Evolutionary conservation across 371 early-diverging fungal genomes (phyloP), one percentile per base, ranked within the genome.

Genomic region (Zopfochytrium polystomum): DNA sequence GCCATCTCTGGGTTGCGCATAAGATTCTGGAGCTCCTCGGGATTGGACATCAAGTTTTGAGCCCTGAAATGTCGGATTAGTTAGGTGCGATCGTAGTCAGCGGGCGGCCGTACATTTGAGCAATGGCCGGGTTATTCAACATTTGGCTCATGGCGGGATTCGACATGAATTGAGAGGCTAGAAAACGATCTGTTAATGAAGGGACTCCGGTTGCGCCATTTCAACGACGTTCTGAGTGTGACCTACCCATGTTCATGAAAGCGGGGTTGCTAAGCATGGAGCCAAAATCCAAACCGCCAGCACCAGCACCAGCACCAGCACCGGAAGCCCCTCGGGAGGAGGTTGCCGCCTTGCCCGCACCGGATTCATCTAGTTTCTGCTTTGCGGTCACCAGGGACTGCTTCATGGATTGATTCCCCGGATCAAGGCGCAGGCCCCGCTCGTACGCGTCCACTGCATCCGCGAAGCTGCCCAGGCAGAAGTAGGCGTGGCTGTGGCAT

Each of bases 391-490:
- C 56, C 20, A 80, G 68, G 18, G 75, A 67, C 48, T 77, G 68
- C 58, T 70, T 66, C 66, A 80, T 67, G 22, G 77, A 84, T 38
- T 80, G 75, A 74, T 96, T 96, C 48, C 76, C 77, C 15, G 96
- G 95, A 56, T 98, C 98, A 54, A 93, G 81, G 55, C 83, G 78
- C 54, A 94, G 77, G n/a, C 93, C 97, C 66, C 88, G 87, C 65
- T 88, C 88, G 70, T 95, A 96, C 15, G 96, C 93, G 30, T 88
- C 85, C 22, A 85, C 85, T 9, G 98, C 96, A 33, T 92, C 89
- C 26, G 82, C 58, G 71, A 76, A 95, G 60, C 90, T 79, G 55
- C 84, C 86, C 32, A 90, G 82, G 47, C 91, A 88, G 81, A 88
- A 95, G 74, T 88, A 82, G 29, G 96, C 95, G 70, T 91, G 92